Conservation (phyloP, 2,329 filamentous ascomycete species). For the Ophiostoma ips region DNA sequence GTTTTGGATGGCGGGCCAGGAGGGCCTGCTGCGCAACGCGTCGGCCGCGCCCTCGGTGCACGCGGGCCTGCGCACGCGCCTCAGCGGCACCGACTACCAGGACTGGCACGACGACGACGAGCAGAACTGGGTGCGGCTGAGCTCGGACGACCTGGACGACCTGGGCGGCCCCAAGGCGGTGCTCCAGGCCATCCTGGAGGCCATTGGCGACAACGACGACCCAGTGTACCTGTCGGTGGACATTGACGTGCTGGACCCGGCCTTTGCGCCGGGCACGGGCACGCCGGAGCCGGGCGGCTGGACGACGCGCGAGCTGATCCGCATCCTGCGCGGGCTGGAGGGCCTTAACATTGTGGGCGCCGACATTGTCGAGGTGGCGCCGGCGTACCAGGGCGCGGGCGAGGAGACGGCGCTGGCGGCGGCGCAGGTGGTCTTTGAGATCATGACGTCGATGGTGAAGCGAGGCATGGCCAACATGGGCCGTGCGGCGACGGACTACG, state of each 20-base stretch:
- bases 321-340: constrained; percentile 71
- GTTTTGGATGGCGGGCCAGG: constrained; percentile 77
- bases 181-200: constrained; percentile 43
- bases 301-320: constrained; percentile 78
- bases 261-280: constrained; percentile 42
- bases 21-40: constrained; percentile 62
- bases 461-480: constrained; percentile 25
- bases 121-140: constrained; percentile 69
- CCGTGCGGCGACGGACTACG: constrained; percentile 16
- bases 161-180: constrained; percentile 55
- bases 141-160: constrained; percentile 79
- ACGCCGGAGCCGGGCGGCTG: constrained; percentile 85
- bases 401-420: constrained; percentile 74
- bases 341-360: constrained; percentile 74
- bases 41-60: constrained; percentile 60
- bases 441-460: constrained; percentile 60
- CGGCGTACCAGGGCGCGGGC: constrained; percentile 66
- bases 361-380: constrained; percentile 80
- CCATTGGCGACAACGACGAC: constrained; percentile 56
- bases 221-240: constrained; percentile 42
- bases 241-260: constrained; percentile 25
- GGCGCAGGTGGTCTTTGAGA: constrained; percentile 73
- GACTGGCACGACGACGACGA: constrained; percentile 59
- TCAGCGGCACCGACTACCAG: constrained; percentile 49
- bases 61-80: constrained; percentile 65